Base-by-base conservation (phyloP, 2,329 filamentous ascomycete species). In the Aureobasidium zeae region DNA sequence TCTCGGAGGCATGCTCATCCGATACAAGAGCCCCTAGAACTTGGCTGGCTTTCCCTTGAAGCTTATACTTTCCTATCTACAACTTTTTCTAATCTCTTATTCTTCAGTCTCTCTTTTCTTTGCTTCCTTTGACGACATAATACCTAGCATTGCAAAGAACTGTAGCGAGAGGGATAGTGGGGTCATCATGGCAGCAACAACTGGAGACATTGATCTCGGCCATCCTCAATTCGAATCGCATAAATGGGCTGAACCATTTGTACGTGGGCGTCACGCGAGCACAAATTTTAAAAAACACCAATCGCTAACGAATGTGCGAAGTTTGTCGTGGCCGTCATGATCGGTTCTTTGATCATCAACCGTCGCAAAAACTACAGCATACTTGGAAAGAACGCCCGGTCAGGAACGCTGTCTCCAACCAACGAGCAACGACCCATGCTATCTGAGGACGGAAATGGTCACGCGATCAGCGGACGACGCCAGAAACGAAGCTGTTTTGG, bases 401-500 rank as follows among this genome's bases (percentile, higher is more conserved):
- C 35, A n/a, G 33, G 42, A 30, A 30, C 37, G 19, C 20, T 31
- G 20, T 32, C 37, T 12, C 37, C 37, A 5, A 24, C 37, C 9
- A 37, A 13, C 7, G 42, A 37, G 9, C 15, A 20, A 20, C 19
- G 20, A 12, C 25, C 42, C 10, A 30, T 36, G 24, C 25, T 37
- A 11, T 22, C 22, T 9, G 42, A 45, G 22, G 25, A 36, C 17
- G 32, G 13, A 20, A 25, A 36, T 10, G 36, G 25, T 30, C 37
- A 41, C 37, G 26, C 28, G 37, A 21, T 16, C 31, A 13, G 6
- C 6, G 52, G 55, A 20, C 56, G 58, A 5, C 48, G 53, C 5
- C 66, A 47, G 67, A 73, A n/a, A 57, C 56, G 21, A 70, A 69
- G 51, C 74, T 69, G 52, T 70, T 75, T 19, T 57, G 67, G 33